Conservation (phyloP, 371 early-diverging fungal species). For the Haplosporangium sp. region DNA sequence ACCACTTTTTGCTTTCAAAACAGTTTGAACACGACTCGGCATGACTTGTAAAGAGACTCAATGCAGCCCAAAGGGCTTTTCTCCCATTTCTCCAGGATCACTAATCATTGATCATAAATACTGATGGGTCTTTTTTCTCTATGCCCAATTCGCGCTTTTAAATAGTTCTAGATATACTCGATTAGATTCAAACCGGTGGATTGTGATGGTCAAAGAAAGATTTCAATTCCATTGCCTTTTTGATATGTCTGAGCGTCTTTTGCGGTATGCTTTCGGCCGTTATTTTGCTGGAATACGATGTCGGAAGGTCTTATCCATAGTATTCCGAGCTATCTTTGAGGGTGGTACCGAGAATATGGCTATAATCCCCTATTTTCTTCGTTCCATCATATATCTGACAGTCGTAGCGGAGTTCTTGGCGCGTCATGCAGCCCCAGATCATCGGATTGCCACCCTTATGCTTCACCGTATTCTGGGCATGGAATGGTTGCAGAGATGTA, state of each 20-base stretch:
- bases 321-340: constrained; percentile 4
- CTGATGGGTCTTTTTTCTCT: constrained; percentile 3
- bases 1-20: constrained; percentile 8
- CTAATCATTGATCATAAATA: constrained; percentile 6
- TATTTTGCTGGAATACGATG: constrained; percentile 12
- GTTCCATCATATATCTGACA: constrained; percentile 17
- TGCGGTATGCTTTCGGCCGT: constrained; percentile 10
- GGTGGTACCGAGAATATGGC: constrained; percentile 3
- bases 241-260: constrained; percentile 1
- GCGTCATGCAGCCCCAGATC: constrained; percentile 42
- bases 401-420: constrained; percentile 13
- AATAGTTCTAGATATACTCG: constrained; percentile 11
- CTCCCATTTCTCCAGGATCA: constrained; percentile 11
- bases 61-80: background rate
- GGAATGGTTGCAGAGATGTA: no score
- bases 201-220: constrained; percentile 10
- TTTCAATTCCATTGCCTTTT: background rate
- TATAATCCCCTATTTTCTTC: constrained; percentile 9
- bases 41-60: constrained; percentile 1
- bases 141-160: constrained; percentile 11
- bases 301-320: background rate
- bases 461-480: constrained; percentile 22
- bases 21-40: constrained; percentile 1
- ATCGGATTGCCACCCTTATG: constrained; percentile 33
- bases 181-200: constrained; percentile 10